Evolutionary conservation across 2,329 filamentous ascomycete genomes (phyloP).

Genomic region (Paecilomyces sp.): DNA sequence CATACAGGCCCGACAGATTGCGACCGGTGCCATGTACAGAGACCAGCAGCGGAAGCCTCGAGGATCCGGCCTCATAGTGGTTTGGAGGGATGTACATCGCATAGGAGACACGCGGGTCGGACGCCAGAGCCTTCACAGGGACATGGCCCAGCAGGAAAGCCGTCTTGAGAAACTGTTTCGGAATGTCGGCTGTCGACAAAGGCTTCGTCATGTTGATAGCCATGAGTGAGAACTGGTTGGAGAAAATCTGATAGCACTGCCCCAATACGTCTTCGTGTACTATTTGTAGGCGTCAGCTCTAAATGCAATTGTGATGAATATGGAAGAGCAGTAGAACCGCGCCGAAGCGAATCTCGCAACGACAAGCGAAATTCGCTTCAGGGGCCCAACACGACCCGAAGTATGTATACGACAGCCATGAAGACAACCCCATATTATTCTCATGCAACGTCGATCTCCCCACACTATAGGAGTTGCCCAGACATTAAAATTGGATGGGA

Average conservation of each 20-base stretch:
- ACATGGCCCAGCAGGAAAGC: constrained; percentile 18
- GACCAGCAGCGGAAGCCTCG: constrained; percentile 19
- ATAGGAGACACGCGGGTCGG: constrained; percentile 22
- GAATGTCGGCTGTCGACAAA: background rate
- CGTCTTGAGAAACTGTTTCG: constrained; percentile 15
- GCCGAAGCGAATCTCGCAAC: background rate
- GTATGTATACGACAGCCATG: background rate
- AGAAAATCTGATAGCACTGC: background rate
- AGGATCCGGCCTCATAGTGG: constrained; percentile 7
- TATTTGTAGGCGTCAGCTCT: background rate
- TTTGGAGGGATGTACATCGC: constrained; percentile 18
- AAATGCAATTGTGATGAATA: background rate
- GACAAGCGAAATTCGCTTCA: background rate
- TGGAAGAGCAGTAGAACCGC: no score
- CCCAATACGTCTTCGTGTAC: background rate
- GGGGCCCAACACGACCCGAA: background rate
- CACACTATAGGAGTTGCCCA: background rate
- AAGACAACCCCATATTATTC: background rate
- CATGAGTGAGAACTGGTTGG: background rate
- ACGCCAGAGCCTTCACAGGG: constrained; percentile 10
- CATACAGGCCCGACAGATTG: constrained; percentile 6
- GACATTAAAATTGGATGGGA: background rate
- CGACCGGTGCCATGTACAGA: constrained; percentile 23
- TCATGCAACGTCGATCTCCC: background rate
- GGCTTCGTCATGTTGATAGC: background rate